Evolutionary conservation across 1,284 basidiomycete genomes (phyloP), one percentile per base, ranked within the genome.

Genomic region (Phaffia rhodozyma): DNA sequence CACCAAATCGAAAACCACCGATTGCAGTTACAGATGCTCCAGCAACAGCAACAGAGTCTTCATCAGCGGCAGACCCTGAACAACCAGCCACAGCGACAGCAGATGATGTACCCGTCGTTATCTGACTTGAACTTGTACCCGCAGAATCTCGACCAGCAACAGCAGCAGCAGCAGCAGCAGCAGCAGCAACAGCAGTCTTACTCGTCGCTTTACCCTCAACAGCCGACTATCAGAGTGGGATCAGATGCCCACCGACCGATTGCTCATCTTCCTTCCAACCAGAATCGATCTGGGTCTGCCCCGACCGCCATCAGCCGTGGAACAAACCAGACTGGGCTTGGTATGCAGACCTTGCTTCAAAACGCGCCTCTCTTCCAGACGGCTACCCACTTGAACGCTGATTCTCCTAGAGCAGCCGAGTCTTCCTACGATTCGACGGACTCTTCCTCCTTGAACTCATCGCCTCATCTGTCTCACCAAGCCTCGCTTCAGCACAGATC

Each of bases 61-160:
- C 58, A 51, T 21, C 48, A 50, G 7, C 58, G 49, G 7, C 58
- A 59, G 47, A 38, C 49, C 2, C 53, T 58, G 56, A 56, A 49
- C 51, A 51, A 47, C 13, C 62, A 58, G 6, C 58, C 60, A 51
- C 63, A 59, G 20, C 23, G 20, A 20, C 50, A 53, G 29, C 54
- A 56, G n/a, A 59, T 49, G 58, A 49, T 65, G 5, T 65, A 65
- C 34, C 59, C 63, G 3, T 38, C 54, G n/a, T 55, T 65, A 30
- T 25, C 27, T 38, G 32, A 60, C 21, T 32, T 52, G 2, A 30
- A 25, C 20, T 2, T 53, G 23, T 30, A 30, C 29, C 51, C 51
- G 52, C 23, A 23, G 56, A 23, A 23, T 56, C 30, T 56, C 23
- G 21, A 11, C 27, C 30, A 38, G 34, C 48, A 6, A 27, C 56